These are phyloP conservation scores for Penicillium bovifimosum DNA, from an alignment of 495 filamentous ascomycete species.

Conservation along the genomic window DNA sequence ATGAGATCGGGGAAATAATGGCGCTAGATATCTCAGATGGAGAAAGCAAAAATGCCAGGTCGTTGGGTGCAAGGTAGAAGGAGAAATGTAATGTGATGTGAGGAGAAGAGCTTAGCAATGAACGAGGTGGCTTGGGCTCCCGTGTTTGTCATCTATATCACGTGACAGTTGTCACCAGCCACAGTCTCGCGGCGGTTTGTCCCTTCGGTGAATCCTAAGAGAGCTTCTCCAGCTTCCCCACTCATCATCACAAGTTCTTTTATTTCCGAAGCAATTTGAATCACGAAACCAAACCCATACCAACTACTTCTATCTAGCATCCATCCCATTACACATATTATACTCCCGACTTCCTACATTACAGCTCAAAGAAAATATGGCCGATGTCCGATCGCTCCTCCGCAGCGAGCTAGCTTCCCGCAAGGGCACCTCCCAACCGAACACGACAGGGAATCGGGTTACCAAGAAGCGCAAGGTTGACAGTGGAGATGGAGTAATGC, in stretches of 20 bases:
- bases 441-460: conserved; percentile 35
- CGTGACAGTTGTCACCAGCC: conserved; percentile 7
- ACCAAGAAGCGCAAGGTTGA: conserved; percentile 57
- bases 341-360: neutral
- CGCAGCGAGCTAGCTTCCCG: conserved; percentile 75
- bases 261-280: conserved; percentile 10
- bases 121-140: conserved; percentile 9
- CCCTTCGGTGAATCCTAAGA: conserved; percentile 4
- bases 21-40: conserved; percentile 1
- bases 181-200: conserved; percentile 4
- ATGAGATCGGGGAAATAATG: neutral
- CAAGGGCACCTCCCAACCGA: conserved; percentile 50
- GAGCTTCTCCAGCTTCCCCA: conserved; percentile 32
- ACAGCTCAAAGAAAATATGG: conserved; percentile 47
- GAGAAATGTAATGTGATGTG: neutral
- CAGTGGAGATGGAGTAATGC: conserved; percentile 39
- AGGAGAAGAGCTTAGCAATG: conserved; percentile 1
- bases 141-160: conserved; percentile 4
- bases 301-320: neutral
- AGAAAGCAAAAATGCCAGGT: conserved; percentile 1
- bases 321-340: neutral
- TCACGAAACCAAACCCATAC: neutral
- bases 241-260: conserved; percentile 8
- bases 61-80: conserved; percentile 13
- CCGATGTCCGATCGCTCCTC: conserved; percentile 76